Percentiles rank a stretch among this genome's conserved stretches.
These are phyloP conservation scores for Colletotrichum cereale DNA, from an alignment of 2,329 filamentous ascomycete genomes.

Conservation along the genomic window DNA sequence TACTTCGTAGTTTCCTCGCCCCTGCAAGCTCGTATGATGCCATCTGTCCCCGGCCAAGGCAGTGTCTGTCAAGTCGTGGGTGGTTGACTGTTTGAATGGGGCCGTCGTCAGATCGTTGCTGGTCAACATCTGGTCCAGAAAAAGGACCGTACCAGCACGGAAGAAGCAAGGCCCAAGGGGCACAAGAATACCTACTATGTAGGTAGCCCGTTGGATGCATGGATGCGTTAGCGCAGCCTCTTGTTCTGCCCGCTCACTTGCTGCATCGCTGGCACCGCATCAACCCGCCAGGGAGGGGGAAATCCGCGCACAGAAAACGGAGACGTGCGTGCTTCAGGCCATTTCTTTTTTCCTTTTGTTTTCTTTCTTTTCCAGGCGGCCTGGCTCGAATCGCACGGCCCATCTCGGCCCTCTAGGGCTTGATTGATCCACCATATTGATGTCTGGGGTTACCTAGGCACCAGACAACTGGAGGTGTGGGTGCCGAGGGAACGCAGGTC, in stretches of 20 bases:
- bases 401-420: conserved; percentile 25
- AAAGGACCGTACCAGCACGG: conserved; percentile 22
- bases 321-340: conserved; percentile 10
- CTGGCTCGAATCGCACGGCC: not conserved
- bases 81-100: conserved; percentile 7
- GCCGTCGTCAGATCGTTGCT: conserved; percentile 8
- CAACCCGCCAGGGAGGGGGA: not conserved
- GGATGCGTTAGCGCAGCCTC: conserved; percentile 20
- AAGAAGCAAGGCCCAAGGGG: conserved; percentile 23
- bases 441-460: not conserved
- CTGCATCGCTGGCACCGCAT: conserved; percentile 12
- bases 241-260: not conserved
- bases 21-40: not conserved
- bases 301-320: conserved; percentile 1
- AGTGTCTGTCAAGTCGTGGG: conserved; percentile 2
- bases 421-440: conserved; percentile 15
- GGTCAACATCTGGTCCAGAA: conserved; percentile 21
- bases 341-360: not conserved
- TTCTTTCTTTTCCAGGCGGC: not conserved
- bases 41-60: not conserved
- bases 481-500: conserved; percentile 29
- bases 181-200: conserved; percentile 21
- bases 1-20: conserved; percentile 4
- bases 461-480: conserved; percentile 13
- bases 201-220: conserved; percentile 22